These are phyloP conservation scores for Corniculantispora saksenae DNA, from an alignment of 2,329 filamentous ascomycete genomes.

Conservation along the genomic window DNA sequence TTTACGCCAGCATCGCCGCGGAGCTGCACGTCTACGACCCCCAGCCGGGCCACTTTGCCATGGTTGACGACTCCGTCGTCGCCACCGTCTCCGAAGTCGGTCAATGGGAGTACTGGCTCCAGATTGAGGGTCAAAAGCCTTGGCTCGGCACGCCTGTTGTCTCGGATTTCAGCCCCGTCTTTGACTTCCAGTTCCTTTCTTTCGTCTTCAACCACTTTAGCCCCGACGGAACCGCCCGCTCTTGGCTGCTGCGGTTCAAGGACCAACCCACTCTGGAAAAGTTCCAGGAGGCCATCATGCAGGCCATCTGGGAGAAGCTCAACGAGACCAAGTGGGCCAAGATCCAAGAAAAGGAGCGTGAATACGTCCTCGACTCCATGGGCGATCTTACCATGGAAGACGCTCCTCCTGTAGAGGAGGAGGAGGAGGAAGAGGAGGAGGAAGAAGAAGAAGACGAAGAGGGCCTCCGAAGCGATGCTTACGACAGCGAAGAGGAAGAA, in stretches of 20 bases:
- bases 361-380: slow-evolving; percentile 95
- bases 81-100: slow-evolving; percentile 84
- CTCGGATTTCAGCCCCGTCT: slow-evolving; percentile 94
- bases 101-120: slow-evolving; percentile 93
- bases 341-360: slow-evolving; percentile 85
- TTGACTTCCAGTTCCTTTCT: slow-evolving; percentile 98
- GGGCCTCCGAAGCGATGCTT: slow-evolving; percentile 68
- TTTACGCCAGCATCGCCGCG: slow-evolving; percentile 72
- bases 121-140: slow-evolving; percentile 73
- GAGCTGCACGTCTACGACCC: slow-evolving; percentile 96
- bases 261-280: slow-evolving; percentile 77
- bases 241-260: slow-evolving; percentile 91
- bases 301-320: slow-evolving; percentile 92
- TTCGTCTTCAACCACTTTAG: slow-evolving; percentile 99
- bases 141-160: slow-evolving; percentile 87
- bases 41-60: slow-evolving; percentile 77
- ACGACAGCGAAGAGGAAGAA: slow-evolving; percentile 71
- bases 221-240: slow-evolving; percentile 85
- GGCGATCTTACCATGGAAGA: slow-evolving; percentile 94
- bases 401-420: slow-evolving; percentile 46
- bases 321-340: slow-evolving; percentile 95
- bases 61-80: slow-evolving; percentile 73
- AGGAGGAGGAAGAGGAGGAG: slow-evolving; percentile 53
- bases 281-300: slow-evolving; percentile 93
- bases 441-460: slow-evolving; percentile 59